Percentiles rank a stretch among this genome's conserved stretches.
phyloP scores from a whole-genome alignment of 352 stramenopile species.

The Phytophthora tentaculata region DNA sequence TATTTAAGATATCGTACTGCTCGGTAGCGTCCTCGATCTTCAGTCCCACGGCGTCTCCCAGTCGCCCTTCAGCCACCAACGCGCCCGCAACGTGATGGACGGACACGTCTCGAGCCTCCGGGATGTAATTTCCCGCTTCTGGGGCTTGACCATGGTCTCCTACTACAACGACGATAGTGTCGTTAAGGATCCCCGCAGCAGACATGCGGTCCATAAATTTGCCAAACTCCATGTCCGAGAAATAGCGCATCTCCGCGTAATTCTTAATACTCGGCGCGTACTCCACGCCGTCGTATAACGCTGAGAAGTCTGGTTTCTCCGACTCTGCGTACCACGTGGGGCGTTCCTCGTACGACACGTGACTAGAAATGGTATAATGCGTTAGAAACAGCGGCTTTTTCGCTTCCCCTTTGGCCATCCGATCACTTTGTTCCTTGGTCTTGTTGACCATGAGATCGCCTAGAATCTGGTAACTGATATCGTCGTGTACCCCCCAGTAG shows the following conservation, averaged over 20 bases:
- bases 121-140: conserved; percentile 35
- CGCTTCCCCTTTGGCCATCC: conserved; percentile 20
- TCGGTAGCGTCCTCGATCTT: conserved; percentile 39
- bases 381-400: conserved; percentile 62
- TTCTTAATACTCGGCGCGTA: conserved; percentile 36
- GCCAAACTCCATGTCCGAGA: conserved; percentile 56
- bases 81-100: conserved; percentile 41
- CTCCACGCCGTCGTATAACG: conserved; percentile 37
- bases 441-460: conserved; percentile 57
- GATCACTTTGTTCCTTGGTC: conserved; percentile 38
- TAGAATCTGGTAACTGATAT: conserved; percentile 54
- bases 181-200: conserved; percentile 46
- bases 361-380: conserved; percentile 69
- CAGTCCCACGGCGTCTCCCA: conserved; percentile 33
- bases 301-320: conserved; percentile 48
- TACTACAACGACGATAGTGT: conserved; percentile 61
- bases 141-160: conserved; percentile 59
- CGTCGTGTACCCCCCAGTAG: conserved; percentile 62
- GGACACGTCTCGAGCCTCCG: conserved; percentile 42
- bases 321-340: conserved; percentile 45
- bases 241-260: conserved; percentile 61
- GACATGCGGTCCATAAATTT: conserved; percentile 64
- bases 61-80: conserved; percentile 46
- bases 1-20: conserved; percentile 52
- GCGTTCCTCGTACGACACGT: conserved; percentile 41